A percentile compares a stretch with the other conserved stretches of the same genome.
Conservation (phyloP, 2,329 filamentous ascomycete genomes). For the Dactylonectria estremocensis region DNA sequence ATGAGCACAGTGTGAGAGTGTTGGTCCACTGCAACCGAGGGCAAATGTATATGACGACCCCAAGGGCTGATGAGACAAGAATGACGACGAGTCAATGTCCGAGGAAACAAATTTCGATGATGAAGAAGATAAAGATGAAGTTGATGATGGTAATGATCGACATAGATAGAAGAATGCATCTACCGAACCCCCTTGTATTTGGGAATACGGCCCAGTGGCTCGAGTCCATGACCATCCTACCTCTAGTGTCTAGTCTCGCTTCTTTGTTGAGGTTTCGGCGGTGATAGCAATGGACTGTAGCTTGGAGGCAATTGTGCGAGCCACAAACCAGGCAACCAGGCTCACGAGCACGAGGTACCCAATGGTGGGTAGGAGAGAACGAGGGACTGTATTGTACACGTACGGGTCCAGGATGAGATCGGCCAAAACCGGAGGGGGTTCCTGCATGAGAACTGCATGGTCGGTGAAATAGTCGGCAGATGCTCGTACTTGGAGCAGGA, state of each 20-base stretch:
- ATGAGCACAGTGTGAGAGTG: constrained; percentile 21
- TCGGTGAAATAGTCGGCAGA: constrained; percentile 89
- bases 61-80: constrained; percentile 34
- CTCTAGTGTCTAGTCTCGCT: constrained; percentile 51
- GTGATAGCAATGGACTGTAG: constrained; percentile 48
- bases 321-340: constrained; percentile 61
- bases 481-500: constrained; percentile 82
- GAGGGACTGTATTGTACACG: constrained; percentile 83
- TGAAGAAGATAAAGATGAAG: constrained; percentile 21
- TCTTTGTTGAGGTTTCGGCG: constrained; percentile 52
- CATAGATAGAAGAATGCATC: constrained; percentile 52
- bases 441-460: constrained; percentile 80
- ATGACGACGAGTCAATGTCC: constrained; percentile 27
- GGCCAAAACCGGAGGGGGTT: constrained; percentile 80
- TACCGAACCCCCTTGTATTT: constrained; percentile 34
- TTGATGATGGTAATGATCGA: constrained; percentile 37
- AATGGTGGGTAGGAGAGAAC: constrained; percentile 81
- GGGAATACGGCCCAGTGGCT: constrained; percentile 32
- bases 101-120: constrained; percentile 19
- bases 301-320: constrained; percentile 51
- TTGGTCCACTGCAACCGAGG: constrained; percentile 21
- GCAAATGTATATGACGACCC: constrained; percentile 35
- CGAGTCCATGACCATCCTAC: constrained; percentile 28
- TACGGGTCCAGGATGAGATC: constrained; percentile 93
- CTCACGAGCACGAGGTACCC: constrained; percentile 77